Percentiles rank a stretch among this genome's conserved stretches.
These are phyloP conservation scores for Pochonia chlamydosporia DNA, from an alignment of 2,329 filamentous ascomycete genomes.

Conservation along the genomic window DNA sequence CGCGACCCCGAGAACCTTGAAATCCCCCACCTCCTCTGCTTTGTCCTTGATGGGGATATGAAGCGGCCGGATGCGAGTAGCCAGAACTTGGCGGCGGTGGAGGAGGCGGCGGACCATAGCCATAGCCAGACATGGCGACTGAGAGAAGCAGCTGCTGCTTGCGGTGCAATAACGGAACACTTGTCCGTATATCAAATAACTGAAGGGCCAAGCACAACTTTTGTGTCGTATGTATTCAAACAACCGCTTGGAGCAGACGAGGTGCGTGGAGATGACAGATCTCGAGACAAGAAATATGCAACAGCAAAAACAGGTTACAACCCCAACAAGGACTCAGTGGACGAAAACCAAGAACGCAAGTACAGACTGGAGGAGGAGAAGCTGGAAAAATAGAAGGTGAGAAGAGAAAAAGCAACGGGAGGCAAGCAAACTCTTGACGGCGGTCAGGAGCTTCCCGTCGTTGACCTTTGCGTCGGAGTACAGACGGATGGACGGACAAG, in stretches of 20 bases:
- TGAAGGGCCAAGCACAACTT: too few species aligned
- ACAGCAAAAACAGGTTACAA: background rate
- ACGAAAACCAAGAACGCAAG: background rate
- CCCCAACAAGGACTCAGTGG: background rate
- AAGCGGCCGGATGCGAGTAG: slow-evolving; percentile 33
- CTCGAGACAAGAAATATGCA: background rate
- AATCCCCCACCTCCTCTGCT: slow-evolving; percentile 37
- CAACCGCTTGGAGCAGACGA: background rate
- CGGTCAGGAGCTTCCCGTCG: too few species aligned
- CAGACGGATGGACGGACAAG: too few species aligned
- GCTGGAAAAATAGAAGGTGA: too few species aligned
- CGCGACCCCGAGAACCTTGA: slow-evolving; percentile 30
- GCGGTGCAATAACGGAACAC: slow-evolving; percentile 12
- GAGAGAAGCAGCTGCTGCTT: slow-evolving; percentile 5
- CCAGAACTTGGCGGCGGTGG: slow-evolving; percentile 27
- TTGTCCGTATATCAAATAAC: slow-evolving; percentile 10
- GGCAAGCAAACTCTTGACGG: background rate
- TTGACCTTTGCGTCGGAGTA: too few species aligned
- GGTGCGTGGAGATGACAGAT: background rate
- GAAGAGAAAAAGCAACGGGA: background rate
- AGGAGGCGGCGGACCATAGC: slow-evolving; percentile 44
- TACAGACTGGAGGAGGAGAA: background rate
- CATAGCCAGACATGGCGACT: slow-evolving; percentile 41
- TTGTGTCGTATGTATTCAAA: background rate
- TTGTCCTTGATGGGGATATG: slow-evolving; percentile 31